phyloP scores from a whole-genome alignment of 75 land plant genomes.

The Cunninghamia lanceolata region DNA sequence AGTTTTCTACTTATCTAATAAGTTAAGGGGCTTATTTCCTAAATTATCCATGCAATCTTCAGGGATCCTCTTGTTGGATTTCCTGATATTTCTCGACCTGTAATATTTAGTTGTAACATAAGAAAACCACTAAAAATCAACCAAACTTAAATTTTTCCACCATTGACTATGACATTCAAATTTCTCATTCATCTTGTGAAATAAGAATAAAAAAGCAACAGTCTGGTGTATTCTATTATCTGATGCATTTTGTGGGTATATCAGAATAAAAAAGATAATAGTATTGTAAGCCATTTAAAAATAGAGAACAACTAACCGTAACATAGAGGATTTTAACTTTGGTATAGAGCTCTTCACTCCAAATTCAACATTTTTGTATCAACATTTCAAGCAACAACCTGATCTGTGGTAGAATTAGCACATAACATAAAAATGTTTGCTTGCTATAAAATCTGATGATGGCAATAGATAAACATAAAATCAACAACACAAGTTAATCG shows the following conservation, averaged over 20 bases:
- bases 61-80: constrained; percentile 84
- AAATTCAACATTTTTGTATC: constrained; percentile 62
- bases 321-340: too few relatives aligned
- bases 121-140: neutral
- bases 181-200: too few relatives aligned
- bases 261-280: too few relatives aligned
- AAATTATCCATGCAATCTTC: constrained; percentile 59
- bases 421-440: too few relatives aligned
- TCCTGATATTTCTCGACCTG: constrained; percentile 59
- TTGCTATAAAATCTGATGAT: too few relatives aligned
- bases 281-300: neutral
- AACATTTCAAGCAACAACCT: constrained; percentile 86
- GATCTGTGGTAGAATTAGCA: too few relatives aligned
- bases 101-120: neutral
- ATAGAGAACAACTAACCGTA: neutral
- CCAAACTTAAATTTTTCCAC: neutral
- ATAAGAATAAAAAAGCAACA: too few relatives aligned
- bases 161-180: too few relatives aligned
- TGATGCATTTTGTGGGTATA: too few relatives aligned
- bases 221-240: too few relatives aligned
- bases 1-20: too few relatives aligned
- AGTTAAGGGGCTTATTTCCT: constrained; percentile 69
- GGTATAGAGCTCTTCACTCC: constrained; percentile 22
- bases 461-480: too few relatives aligned
- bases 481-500: neutral